Evolutionary conservation across 1,284 basidiomycete genomes (phyloP).

Genomic region (Rhodotorula sp.): DNA sequence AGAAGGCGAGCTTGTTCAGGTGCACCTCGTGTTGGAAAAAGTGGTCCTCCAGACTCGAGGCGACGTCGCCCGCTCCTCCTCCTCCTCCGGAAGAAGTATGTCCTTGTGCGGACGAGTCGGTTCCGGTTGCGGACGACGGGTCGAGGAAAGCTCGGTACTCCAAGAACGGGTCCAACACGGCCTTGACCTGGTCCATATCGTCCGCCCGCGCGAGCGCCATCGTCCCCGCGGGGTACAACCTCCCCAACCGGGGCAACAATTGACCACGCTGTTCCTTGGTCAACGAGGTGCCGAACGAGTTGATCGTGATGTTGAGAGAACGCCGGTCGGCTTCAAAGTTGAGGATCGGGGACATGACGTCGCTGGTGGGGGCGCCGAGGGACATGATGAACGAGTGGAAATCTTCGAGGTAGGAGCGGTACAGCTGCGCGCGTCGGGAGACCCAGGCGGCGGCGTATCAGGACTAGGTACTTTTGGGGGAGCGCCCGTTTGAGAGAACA

Average conservation of each 20-base stretch:
- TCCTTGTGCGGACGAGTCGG: constrained; percentile 12
- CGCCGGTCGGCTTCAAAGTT: constrained; percentile 96
- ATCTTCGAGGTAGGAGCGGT: constrained; percentile 98
- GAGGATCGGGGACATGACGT: constrained; percentile 85
- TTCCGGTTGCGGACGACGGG: constrained; percentile 46
- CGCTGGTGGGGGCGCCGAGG: constrained; percentile 78
- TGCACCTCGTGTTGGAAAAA: constrained; percentile 94
- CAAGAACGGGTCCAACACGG: constrained; percentile 78
- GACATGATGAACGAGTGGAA: constrained; percentile 81
- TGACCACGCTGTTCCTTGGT: constrained; percentile 94
- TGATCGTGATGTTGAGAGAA: constrained; percentile 98
- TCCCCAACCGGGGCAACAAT: constrained; percentile 90
- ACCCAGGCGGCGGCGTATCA: too few species aligned
- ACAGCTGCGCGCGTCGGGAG: constrained; percentile 57
- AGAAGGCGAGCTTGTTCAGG: constrained; percentile 86
- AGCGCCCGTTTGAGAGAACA: too few species aligned
- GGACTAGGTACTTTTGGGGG: too few species aligned
- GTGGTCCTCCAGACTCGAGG: constrained; percentile 74
- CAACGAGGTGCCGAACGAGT: constrained; percentile 94
- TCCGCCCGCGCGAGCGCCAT: constrained; percentile 90
- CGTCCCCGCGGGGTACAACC: constrained; percentile 93
- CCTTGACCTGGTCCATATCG: constrained; percentile 89
- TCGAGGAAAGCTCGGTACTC: constrained; percentile 89
- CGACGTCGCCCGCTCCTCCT: constrained; percentile 44
- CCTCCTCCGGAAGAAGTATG: constrained; percentile 12